Conservation (phyloP, 345 rosid species). For the Eucalyptus urophylla region DNA sequence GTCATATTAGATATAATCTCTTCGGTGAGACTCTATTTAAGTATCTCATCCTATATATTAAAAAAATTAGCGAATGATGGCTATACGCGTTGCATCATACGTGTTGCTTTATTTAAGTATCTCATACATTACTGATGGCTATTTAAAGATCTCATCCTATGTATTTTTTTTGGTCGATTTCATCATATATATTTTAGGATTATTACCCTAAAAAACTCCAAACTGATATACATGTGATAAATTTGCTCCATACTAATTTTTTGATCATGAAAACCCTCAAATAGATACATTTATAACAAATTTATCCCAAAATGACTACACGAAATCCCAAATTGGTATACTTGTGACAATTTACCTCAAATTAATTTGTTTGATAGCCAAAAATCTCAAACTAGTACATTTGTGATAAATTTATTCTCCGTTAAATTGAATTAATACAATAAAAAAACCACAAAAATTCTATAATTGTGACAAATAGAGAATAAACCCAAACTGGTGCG, state of each 20-base stretch:
- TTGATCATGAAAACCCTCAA: no score
- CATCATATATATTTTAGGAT: background rate
- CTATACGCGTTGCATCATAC: background rate
- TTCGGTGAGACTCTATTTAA: background rate
- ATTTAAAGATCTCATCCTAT: background rate
- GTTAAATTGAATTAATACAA: no score
- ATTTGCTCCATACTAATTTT: no score
- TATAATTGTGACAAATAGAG: fast-evolving
- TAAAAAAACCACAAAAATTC: no score
- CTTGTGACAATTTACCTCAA: no score
- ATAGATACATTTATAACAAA: fast-evolving
- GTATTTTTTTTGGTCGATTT: background rate
- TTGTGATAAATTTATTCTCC: no score
- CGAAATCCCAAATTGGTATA: no score
- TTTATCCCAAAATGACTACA: no score
- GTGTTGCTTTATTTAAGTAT: background rate
- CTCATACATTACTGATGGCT: background rate
- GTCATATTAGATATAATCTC: background rate
- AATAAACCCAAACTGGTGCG: fast-evolving
- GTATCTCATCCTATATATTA: no score
- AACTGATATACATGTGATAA: no score
- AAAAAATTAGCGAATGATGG: background rate
- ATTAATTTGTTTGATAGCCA: fast-evolving
- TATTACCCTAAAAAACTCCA: no score
- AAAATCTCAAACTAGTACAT: fast-evolving